phyloP scores from a whole-genome alignment of 1,284 basidiomycete genomes.

The Moesziomyces parantarcticus region DNA sequence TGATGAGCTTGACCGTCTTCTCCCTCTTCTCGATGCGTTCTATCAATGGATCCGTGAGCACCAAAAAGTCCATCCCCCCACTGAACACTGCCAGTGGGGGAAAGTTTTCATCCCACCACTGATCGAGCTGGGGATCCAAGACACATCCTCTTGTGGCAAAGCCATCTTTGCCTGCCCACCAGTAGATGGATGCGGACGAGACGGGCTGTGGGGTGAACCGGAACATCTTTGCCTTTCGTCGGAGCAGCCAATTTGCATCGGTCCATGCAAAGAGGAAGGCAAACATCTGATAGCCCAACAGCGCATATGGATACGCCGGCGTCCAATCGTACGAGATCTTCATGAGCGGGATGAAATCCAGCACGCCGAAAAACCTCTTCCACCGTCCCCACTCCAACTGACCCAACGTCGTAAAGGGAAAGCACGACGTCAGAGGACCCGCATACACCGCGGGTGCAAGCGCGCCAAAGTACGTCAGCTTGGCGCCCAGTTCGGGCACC shows the following conservation, averaged over 20 bases:
- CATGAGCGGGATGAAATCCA: constrained; percentile 77
- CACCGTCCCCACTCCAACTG: constrained; percentile 72
- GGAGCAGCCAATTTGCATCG: constrained; percentile 74
- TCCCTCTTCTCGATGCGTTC: constrained; percentile 58
- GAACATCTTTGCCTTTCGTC: constrained; percentile 75
- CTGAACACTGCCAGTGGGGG: constrained; percentile 74
- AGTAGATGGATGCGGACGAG: constrained; percentile 72
- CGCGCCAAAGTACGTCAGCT: constrained; percentile 74
- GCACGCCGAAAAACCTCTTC: constrained; percentile 73
- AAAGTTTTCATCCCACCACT: constrained; percentile 74
- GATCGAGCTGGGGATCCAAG: constrained; percentile 71
- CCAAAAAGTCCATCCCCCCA: constrained; percentile 68
- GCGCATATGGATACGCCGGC: constrained; percentile 70
- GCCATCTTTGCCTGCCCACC: constrained; percentile 75
- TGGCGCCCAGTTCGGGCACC: constrained; percentile 73
- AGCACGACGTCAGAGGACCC: constrained; percentile 73
- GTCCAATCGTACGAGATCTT: constrained; percentile 73
- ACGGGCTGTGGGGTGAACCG: constrained; percentile 76
- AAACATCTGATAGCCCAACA: constrained; percentile 73
- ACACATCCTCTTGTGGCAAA: constrained; percentile 74
- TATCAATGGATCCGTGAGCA: constrained; percentile 60
- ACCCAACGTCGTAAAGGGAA: constrained; percentile 70
- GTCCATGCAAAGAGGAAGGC: constrained; percentile 75
- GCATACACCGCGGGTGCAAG: constrained; percentile 75
- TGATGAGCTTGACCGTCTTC: constrained; percentile 71